A percentile compares a stretch with the other conserved stretches of the same genome.
Evolutionary conservation across 2,329 filamentous ascomycete genomes (phyloP).

Genomic region (Colletotrichum chrysophilum): DNA sequence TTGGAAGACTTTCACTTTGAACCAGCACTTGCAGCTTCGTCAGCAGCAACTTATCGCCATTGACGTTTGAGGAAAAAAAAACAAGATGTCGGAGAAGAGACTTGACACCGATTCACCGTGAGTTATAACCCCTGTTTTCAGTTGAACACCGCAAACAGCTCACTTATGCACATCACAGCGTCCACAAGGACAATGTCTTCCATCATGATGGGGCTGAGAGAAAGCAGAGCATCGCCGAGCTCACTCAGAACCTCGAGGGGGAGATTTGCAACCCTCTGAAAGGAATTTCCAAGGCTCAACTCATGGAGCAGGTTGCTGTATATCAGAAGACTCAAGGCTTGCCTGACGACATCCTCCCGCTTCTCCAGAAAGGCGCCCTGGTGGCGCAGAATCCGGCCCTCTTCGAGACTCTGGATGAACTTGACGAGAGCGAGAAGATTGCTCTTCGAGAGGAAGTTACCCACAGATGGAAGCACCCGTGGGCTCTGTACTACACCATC

Average conservation of each 20-base stretch:
- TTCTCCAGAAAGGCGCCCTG: conserved; percentile 52
- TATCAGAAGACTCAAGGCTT: conserved; percentile 58
- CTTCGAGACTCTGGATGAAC: conserved; percentile 51
- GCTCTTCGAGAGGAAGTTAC: conserved; percentile 47
- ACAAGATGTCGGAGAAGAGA: background rate
- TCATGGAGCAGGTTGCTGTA: conserved; percentile 57
- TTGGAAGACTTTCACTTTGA: background rate
- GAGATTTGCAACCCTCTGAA: conserved; percentile 53
- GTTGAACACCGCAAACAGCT: accelerated
- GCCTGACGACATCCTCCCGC: conserved; percentile 45
- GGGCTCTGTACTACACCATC: conserved; percentile 53
- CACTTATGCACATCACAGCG: background rate
- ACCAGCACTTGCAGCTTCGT: background rate
- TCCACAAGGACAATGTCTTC: background rate
- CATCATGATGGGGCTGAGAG: background rate
- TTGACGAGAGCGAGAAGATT: conserved; percentile 47
- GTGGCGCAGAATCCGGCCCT: conserved; percentile 58
- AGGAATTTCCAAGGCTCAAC: conserved; percentile 53
- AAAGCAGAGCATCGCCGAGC: conserved; percentile 3
- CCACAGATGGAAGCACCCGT: conserved; percentile 55
- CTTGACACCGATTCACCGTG: background rate
- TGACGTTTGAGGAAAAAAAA: background rate
- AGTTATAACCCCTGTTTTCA: accelerated
- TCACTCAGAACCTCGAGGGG: conserved; percentile 24
- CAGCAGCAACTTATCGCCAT: background rate